Conservation (phyloP, 225 moss, liverwort and hornwort genomes). For the Polytrichum commune region DNA sequence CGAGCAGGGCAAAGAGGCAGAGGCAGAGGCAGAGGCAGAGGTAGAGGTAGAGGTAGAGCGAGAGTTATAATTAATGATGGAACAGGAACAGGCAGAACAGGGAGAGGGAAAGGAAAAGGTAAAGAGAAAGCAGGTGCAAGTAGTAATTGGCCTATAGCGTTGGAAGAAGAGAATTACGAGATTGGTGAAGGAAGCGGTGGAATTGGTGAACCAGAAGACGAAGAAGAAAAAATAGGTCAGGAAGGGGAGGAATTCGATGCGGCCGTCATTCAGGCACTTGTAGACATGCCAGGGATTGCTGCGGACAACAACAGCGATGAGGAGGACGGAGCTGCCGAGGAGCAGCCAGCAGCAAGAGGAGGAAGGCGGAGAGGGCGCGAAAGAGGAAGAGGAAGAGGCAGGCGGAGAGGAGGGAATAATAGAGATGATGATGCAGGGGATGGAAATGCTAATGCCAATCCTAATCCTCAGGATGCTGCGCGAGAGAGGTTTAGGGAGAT, state of each 20-base stretch:
- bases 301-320: neutral
- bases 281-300: neutral
- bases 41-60: no score
- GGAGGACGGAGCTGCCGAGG: neutral
- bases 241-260: neutral
- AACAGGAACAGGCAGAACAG: neutral
- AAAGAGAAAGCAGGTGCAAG: neutral
- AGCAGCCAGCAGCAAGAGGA: neutral
- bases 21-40: neutral
- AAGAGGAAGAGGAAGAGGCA: neutral
- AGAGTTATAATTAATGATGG: neutral
- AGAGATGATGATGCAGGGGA: neutral
- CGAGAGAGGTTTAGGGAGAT: slow-evolving; percentile 39
- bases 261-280: neutral
- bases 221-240: neutral
- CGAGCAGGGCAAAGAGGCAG: neutral
- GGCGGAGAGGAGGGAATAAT: neutral
- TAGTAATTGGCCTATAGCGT: neutral
- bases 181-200: slow-evolving; percentile 7
- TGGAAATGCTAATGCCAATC: neutral
- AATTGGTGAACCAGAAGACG: neutral
- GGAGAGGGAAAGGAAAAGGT: neutral
- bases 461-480: slow-evolving; percentile 13
- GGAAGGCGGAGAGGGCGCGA: neutral
- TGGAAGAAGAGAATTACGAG: neutral